Conservation (phyloP, 768 basidiomycete species). For the Hygrophoropsis aurantiaca region DNA sequence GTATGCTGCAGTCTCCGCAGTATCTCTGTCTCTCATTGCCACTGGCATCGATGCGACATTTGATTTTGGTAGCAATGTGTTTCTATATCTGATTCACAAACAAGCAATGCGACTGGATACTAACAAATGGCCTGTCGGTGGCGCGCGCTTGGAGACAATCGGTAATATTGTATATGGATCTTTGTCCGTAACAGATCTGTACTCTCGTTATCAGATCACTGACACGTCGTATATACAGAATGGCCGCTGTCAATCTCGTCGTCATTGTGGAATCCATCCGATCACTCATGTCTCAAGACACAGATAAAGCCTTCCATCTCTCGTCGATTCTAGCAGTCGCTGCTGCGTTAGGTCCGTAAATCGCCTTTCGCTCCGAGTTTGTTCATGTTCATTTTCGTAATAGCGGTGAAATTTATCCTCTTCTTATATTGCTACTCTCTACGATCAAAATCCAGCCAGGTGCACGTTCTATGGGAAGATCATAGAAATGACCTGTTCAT, state of each 20-base stretch:
- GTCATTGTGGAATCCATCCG: slow-evolving; percentile 86
- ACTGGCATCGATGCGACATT: slow-evolving; percentile 88
- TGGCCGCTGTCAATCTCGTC: slow-evolving; percentile 90
- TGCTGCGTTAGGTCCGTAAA: slow-evolving; percentile 62
- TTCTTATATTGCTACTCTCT: slow-evolving; percentile 87
- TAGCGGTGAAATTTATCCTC: slow-evolving; percentile 81
- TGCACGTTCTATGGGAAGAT: slow-evolving; percentile 94
- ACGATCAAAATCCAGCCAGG: slow-evolving; percentile 83
- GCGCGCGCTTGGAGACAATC: slow-evolving; percentile 86
- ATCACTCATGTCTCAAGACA: slow-evolving; percentile 61
- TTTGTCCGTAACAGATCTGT: slow-evolving; percentile 42
- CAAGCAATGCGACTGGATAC: slow-evolving; percentile 70
- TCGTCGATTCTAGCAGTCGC: slow-evolving; percentile 82
- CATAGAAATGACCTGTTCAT: slow-evolving; percentile 92
- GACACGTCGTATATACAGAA: slow-evolving; percentile 44
- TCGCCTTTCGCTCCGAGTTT: not conserved
- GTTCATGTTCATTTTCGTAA: not conserved
- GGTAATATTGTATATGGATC: slow-evolving; percentile 83
- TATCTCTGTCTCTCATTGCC: slow-evolving; percentile 84
- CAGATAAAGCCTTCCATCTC: slow-evolving; percentile 65
- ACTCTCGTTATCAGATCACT: slow-evolving; percentile 25
- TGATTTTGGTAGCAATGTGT: slow-evolving; percentile 79
- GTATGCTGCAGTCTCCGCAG: slow-evolving; percentile 86
- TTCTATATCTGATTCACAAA: slow-evolving; percentile 78
- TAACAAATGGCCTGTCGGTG: slow-evolving; percentile 92